Percentiles rank a stretch among this genome's conserved stretches.
phyloP scores from a whole-genome alignment of 805 yeast species.

The Priceomyces castillae region DNA sequence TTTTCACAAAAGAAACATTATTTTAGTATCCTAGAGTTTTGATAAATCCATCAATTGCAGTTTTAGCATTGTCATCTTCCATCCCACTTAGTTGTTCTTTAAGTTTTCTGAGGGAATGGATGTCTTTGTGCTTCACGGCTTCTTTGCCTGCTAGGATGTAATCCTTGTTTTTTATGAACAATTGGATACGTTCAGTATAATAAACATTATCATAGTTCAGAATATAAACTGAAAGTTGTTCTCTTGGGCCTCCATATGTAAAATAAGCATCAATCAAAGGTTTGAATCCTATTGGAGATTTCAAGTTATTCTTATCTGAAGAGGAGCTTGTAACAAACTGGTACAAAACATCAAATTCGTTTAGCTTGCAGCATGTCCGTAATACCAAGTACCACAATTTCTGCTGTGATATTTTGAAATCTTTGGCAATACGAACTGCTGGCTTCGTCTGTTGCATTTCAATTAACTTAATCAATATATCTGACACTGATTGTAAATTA shows the following conservation, averaged over 20 bases:
- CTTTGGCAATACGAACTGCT: conserved; percentile 29
- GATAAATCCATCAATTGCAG: conserved; percentile 18
- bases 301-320: conserved; percentile 26
- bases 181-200: conserved; percentile 46
- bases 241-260: conserved; percentile 48
- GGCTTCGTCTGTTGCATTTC: conserved; percentile 37
- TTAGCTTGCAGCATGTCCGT: conserved; percentile 23
- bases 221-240: conserved; percentile 62
- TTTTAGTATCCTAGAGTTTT: conserved; percentile 26
- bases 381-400: conserved; percentile 36
- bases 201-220: conserved; percentile 45
- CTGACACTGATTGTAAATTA: conserved; percentile 22
- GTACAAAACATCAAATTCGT: conserved; percentile 34
- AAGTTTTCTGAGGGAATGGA: conserved; percentile 25
- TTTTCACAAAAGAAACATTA: conserved; percentile 5
- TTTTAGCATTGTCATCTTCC: conserved; percentile 11
- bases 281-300: conserved; percentile 70
- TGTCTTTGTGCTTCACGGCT: conserved; percentile 45
- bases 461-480: conserved; percentile 26
- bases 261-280: conserved; percentile 58
- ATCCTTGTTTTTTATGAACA: conserved; percentile 54
- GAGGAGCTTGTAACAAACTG: conserved; percentile 25
- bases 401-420: conserved; percentile 28
- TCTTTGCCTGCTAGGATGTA: conserved; percentile 48
- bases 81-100: conserved; percentile 17